A percentile compares a stretch with the other conserved stretches of the same genome.
Conservation (phyloP, 1,139 yeast species). For the Pichia sp. region DNA sequence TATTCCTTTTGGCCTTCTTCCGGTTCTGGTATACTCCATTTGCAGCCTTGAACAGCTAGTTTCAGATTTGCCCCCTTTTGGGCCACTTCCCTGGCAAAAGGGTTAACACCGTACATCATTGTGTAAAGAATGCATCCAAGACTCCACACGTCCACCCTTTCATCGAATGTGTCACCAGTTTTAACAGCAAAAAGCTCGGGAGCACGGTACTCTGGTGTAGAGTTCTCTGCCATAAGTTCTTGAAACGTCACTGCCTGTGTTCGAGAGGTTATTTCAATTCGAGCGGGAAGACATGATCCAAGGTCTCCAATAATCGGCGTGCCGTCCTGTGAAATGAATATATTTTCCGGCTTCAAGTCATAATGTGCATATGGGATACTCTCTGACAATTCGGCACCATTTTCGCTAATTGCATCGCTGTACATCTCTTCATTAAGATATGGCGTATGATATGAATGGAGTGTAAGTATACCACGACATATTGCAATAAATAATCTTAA, state of each 20-base stretch:
- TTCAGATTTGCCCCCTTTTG: constrained; percentile 78
- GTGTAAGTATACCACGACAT: constrained; percentile 65
- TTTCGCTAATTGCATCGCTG: constrained; percentile 4
- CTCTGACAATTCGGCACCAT: constrained; percentile 48
- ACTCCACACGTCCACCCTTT: constrained; percentile 84
- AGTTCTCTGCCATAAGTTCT: constrained; percentile 79
- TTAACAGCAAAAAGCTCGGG: constrained; percentile 82
- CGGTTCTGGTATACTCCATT: constrained; percentile 52
- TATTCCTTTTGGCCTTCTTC: too few relatives aligned
- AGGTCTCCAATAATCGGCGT: constrained; percentile 77
- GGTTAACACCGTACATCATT: constrained; percentile 71
- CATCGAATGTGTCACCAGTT: constrained; percentile 57
- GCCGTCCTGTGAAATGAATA: constrained; percentile 71
- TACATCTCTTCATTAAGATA: constrained; percentile 13
- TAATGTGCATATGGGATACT: constrained; percentile 74
- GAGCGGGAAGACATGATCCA: constrained; percentile 71
- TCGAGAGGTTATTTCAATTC: constrained; percentile 47
- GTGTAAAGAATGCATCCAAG: constrained; percentile 79
- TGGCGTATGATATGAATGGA: constrained; percentile 57
- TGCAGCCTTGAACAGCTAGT: constrained; percentile 70
- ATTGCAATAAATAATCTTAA: constrained; percentile 58
- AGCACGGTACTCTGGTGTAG: constrained; percentile 83
- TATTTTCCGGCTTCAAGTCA: constrained; percentile 84
- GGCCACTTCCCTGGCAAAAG: constrained; percentile 78
- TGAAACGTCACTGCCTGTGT: constrained; percentile 72